phyloP scores from a whole-genome alignment of 192 early-diverging fungal genomes.

The Coemansia guatemalensis region DNA sequence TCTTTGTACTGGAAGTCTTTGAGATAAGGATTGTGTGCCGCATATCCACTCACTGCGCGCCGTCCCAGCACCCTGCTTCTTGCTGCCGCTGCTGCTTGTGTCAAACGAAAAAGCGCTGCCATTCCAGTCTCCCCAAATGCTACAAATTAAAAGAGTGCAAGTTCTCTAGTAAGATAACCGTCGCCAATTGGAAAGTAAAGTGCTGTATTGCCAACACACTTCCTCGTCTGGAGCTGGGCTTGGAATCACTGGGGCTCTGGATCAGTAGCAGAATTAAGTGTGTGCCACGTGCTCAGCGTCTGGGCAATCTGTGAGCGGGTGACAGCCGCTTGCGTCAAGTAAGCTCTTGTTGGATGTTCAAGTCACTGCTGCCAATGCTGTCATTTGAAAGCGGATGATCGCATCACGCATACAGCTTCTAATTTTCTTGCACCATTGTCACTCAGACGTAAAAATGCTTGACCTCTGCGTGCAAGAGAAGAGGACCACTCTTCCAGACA shows the following conservation, averaged over 20 bases:
- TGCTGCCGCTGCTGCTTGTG: background rate
- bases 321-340: no score
- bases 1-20: constrained; percentile 36
- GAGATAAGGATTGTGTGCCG: constrained; percentile 47
- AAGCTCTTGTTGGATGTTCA: no score
- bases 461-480: no score
- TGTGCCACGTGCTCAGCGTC: background rate
- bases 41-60: constrained; percentile 32
- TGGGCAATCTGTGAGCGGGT: background rate
- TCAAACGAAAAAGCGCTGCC: constrained; percentile 3
- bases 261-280: background rate
- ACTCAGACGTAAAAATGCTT: no score
- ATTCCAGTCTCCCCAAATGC: background rate
- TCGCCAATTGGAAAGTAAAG: no score
- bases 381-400: background rate
- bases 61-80: background rate
- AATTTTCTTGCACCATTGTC: no score
- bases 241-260: background rate
- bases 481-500: background rate
- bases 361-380: background rate
- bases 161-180: background rate
- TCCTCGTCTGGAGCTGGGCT: no score
- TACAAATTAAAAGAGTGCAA: background rate
- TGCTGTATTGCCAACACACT: no score
- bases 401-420: background rate